Percentiles rank a stretch among this genome's conserved stretches.
phyloP scores from a whole-genome alignment of 768 basidiomycete genomes.

The Leccinum olivaceopallidum region DNA sequence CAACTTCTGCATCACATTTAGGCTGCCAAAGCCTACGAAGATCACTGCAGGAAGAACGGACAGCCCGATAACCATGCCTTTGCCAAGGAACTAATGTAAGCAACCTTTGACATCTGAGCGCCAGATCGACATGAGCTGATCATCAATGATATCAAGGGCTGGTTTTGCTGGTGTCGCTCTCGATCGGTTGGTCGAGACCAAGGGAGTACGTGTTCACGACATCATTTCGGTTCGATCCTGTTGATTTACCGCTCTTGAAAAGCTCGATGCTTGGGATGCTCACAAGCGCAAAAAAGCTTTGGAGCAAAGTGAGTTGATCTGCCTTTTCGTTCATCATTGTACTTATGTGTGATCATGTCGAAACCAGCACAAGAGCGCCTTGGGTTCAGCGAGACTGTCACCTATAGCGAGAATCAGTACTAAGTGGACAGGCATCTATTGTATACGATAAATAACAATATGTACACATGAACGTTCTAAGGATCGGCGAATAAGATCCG shows the following conservation, averaged over 20 bases:
- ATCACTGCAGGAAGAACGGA: slow-evolving; percentile 15
- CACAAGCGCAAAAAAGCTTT: background rate
- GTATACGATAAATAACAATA: background rate
- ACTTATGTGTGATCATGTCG: background rate
- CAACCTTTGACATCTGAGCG: background rate
- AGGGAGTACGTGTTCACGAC: slow-evolving; percentile 15
- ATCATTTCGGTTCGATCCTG: background rate
- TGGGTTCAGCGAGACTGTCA: background rate
- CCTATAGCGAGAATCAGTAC: background rate
- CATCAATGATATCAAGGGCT: slow-evolving; percentile 9
- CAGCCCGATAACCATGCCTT: slow-evolving; percentile 19
- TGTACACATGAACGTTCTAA: background rate
- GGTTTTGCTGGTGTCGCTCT: slow-evolving; percentile 4
- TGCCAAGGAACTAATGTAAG: slow-evolving; percentile 27
- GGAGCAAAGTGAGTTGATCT: background rate
- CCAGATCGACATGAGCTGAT: background rate
- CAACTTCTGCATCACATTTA: background rate
- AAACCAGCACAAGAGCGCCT: background rate
- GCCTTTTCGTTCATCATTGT: background rate
- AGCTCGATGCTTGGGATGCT: slow-evolving; percentile 5
- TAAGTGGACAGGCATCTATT: background rate
- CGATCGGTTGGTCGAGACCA: slow-evolving; percentile 18
- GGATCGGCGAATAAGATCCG: too few species aligned
- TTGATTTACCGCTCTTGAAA: background rate
- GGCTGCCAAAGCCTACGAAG: slow-evolving; percentile 24